Conservation (phyloP, 257 asterid species). For the Solanum piurae region DNA sequence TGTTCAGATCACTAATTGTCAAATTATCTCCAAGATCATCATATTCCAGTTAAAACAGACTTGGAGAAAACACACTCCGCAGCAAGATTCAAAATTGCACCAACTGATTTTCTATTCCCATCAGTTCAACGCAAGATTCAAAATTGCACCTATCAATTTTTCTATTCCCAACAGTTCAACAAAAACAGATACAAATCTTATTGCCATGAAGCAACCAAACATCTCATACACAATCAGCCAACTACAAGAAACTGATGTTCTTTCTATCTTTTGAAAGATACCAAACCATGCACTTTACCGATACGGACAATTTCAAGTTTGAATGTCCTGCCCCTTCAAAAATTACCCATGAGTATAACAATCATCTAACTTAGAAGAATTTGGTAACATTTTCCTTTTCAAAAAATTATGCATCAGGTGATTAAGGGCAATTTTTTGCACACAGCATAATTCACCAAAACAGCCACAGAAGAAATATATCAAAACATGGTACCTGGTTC, state of each 20-base stretch:
- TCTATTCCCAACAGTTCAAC: not conserved
- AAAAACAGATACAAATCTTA: not conserved
- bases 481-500: constrained; percentile 5
- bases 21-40: not conserved
- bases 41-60: not conserved
- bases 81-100: not conserved
- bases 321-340: not conserved
- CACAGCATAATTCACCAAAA: not conserved
- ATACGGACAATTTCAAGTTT: not conserved
- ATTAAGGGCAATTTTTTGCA: not conserved
- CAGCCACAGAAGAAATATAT: constrained; percentile 3
- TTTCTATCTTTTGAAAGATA: not conserved
- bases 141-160: not conserved
- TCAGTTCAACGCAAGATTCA: not conserved
- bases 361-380: not conserved
- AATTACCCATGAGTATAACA: not conserved
- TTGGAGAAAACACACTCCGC: not conserved
- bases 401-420: not conserved
- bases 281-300: not conserved
- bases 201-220: not conserved
- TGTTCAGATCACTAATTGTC: not conserved
- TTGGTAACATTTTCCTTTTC: not conserved
- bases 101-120: not conserved
- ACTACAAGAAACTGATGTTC: not conserved
- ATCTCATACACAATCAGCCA: not conserved